A percentile compares a stretch with the other conserved stretches of the same genome.
phyloP scores from a whole-genome alignment of 495 filamentous ascomycete genomes.

The Xylaria cubensis region DNA sequence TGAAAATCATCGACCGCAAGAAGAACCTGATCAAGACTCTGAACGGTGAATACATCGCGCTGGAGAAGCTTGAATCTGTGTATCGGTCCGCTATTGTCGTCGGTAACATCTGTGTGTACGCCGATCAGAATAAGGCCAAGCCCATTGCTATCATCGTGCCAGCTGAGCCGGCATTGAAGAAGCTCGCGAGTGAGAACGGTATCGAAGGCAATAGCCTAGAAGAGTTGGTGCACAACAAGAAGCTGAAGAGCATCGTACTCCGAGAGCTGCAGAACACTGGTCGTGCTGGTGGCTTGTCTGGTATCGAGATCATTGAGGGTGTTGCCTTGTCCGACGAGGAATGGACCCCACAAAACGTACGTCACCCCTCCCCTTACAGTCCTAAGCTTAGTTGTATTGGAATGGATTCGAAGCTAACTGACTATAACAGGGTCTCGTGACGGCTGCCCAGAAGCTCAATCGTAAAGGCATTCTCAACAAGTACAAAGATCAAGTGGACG shows the following conservation, averaged over 20 bases:
- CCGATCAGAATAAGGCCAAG: slow-evolving; percentile 78
- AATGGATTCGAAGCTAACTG: slow-evolving; percentile 35
- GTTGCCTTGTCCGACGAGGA: slow-evolving; percentile 94
- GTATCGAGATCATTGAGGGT: slow-evolving; percentile 92
- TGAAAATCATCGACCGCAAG: slow-evolving; percentile 94
- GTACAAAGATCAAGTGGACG: slow-evolving; percentile 69
- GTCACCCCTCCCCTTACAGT: slow-evolving; percentile 41
- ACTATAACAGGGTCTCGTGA: slow-evolving; percentile 65
- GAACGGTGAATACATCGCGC: slow-evolving; percentile 96
- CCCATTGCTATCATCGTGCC: slow-evolving; percentile 96
- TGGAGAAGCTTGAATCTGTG: slow-evolving; percentile 97
- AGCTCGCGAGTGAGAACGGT: slow-evolving; percentile 74
- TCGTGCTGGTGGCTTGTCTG: slow-evolving; percentile 74
- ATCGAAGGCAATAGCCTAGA: slow-evolving; percentile 75
- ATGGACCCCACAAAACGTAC: slow-evolving; percentile 96
- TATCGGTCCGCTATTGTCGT: slow-evolving; percentile 88
- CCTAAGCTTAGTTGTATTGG: background rate
- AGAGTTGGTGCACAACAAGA: slow-evolving; percentile 81
- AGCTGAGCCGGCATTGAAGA: slow-evolving; percentile 82
- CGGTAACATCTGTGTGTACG: slow-evolving; percentile 94
- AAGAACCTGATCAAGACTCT: slow-evolving; percentile 97
- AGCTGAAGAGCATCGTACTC: slow-evolving; percentile 78
- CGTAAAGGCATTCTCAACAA: slow-evolving; percentile 69
- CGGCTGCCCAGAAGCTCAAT: slow-evolving; percentile 80
- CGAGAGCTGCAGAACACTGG: slow-evolving; percentile 82